phyloP scores from a whole-genome alignment of 2,329 filamentous ascomycete species.

The Aspergillus sclerotialis region DNA sequence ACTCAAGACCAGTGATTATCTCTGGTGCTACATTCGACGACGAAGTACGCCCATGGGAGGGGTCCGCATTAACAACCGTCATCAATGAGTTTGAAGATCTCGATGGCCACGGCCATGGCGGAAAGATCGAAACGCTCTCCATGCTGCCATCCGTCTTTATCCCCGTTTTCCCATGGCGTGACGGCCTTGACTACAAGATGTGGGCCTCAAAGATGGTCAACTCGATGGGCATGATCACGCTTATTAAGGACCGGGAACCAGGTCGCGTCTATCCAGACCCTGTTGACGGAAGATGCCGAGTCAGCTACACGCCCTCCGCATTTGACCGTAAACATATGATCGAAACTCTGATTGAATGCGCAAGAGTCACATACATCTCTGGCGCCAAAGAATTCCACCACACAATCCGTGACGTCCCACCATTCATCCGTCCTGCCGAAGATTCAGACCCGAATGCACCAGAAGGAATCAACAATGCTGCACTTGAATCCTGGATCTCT shows the following conservation, averaged over 20 bases:
- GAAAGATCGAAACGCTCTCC: conserved; percentile 68
- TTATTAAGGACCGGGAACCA: conserved; percentile 68
- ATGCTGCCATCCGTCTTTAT: conserved; percentile 67
- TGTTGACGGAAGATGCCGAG: conserved; percentile 53
- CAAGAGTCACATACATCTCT: conserved; percentile 69
- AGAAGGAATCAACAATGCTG: conserved; percentile 46
- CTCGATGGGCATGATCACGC: conserved; percentile 64
- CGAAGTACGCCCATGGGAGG: conserved; percentile 65
- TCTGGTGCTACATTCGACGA: conserved; percentile 58
- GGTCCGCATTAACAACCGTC: conserved; percentile 71
- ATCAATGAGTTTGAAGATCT: conserved; percentile 73
- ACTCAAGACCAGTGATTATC: conserved; percentile 26
- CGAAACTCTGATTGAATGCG: conserved; percentile 63
- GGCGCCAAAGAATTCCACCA: conserved; percentile 76
- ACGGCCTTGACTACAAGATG: conserved; percentile 66
- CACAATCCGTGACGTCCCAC: conserved; percentile 53
- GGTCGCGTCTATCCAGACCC: conserved; percentile 70
- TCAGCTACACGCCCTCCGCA: conserved; percentile 64
- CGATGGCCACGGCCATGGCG: conserved; percentile 72
- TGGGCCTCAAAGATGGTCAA: conserved; percentile 60
- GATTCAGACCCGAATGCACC: conserved; percentile 17
- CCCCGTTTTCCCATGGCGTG: conserved; percentile 58
- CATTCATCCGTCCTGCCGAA: conserved; percentile 50
- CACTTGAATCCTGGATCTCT: conserved; percentile 50
- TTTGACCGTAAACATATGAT: conserved; percentile 67